Evolutionary conservation across 129 eudicot genomes (phyloP).

Genomic region (Kitagawia praeruptora): DNA sequence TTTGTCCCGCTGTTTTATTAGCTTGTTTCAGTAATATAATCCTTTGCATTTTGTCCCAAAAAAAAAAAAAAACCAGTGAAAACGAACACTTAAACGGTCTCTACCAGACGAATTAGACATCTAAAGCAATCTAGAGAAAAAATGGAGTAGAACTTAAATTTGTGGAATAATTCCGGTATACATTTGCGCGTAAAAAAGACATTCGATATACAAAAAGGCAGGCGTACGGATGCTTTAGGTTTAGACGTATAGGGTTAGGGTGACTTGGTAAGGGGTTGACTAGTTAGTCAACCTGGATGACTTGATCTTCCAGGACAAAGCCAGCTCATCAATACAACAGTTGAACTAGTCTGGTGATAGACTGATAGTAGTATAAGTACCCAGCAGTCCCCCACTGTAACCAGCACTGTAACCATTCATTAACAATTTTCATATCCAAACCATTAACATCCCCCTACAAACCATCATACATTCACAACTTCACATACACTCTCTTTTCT

Average conservation of each 20-base stretch:
- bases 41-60: too few species aligned
- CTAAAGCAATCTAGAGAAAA: too few species aligned
- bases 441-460: background rate
- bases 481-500: background rate
- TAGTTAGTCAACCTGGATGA: background rate
- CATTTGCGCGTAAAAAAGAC: too few species aligned
- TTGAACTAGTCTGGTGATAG: background rate
- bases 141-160: too few species aligned
- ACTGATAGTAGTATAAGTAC: background rate
- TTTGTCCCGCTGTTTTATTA: too few species aligned
- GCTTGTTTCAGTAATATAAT: too few species aligned
- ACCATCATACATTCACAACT: too few species aligned
- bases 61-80: too few species aligned
- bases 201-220: background rate
- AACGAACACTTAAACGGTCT: too few species aligned
- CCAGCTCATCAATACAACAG: background rate
- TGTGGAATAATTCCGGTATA: too few species aligned
- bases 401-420: conserved; percentile 39
- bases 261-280: background rate
- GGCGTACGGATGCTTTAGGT: background rate
- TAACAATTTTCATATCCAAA: background rate
- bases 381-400: background rate
- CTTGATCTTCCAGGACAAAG: background rate
- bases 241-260: background rate
- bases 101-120: too few species aligned